Evolutionary conservation across 2,329 filamentous ascomycete genomes (phyloP), one percentile per base, ranked within the genome.

Genomic region (Penicillium griseofulvum): DNA sequence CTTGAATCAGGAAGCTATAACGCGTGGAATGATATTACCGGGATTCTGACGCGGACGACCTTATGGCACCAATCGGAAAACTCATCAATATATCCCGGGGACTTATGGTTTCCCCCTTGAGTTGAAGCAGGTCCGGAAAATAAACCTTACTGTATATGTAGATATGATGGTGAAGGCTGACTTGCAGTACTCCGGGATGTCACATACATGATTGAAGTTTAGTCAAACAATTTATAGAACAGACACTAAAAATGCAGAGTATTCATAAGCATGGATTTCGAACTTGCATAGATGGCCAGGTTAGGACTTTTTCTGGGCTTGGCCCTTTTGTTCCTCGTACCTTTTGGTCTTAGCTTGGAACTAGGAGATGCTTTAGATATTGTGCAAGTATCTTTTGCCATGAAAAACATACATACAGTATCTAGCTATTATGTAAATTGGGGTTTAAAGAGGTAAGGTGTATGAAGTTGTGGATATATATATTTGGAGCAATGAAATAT

Each of bases 21-120:
- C 24, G 26, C 16, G 17, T 22, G 52, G 52, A 54, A 54, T 54
- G 52, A 51, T 45, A 38, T 28, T 39, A 51, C 12, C n/a, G 19
- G 31, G n/a, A 28, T 41, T 38, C 52, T 52, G 42, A 52, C 42
- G 42, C 34, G 49, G 39, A 39, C 26, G 38, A 19, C 28, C 31
- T 22, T 29, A 39, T 37, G 28, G 26, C 47, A 33, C 52, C 52
- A 54, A 54, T 54, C 52, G 52, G 52, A 51, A 45, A 26, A 9
- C 39, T 29, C n/a, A 16, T 8, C 10, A 34, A 3, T 16, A 14
- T 28, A 24, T 33, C 46, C 39, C 39, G 17, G 47, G 22, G 19
- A 22, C 12, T 45, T 51, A 17, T 7, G 12, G 7, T n/a, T 19
- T 39, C 47, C 52, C 47, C 52, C 14, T 43, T 19, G 7, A 29